Evolutionary conservation across 169 alveolate species (phyloP), one percentile per base, ranked within the genome.

Genomic region (Babesia sp.): DNA sequence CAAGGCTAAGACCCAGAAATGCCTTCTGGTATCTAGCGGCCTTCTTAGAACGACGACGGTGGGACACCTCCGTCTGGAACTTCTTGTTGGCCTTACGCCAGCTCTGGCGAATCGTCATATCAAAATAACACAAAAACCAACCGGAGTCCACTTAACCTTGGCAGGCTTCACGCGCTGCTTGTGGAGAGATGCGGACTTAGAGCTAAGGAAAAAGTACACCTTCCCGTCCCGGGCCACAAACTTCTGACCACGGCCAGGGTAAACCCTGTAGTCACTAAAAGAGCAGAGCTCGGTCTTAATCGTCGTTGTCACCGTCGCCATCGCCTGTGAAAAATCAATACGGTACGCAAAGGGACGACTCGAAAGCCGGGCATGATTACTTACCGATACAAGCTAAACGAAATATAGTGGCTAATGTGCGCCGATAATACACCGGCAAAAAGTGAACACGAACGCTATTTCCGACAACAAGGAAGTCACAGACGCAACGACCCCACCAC

Each of bases 241-340:
- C 87, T 95, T 93, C 79, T 92, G 94, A 29, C 99, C 99, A 69
- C 98, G 92, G 42, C 99, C 99, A 31, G 99, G 99, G 87, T 96
- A 97, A 71, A 97, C 94, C 91, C 98, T 95, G 94, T 93, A 95
- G 85, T 97, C 99, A 78, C 96, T 86, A 93, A 91, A 97, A 76
- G 97, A 90, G 93, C 99, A 97, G 59, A 94, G 93, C 79, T 95
- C 99, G 68, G 99, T 96, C 94, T 95, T 96, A 64, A 96, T 91
- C 53, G 94, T 91, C 41, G 94, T 91, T 41, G 90, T 91, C 41
- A 91, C 91, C 33, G 94, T 77, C 39, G 92, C 72, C 94, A 91
- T 91, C 60, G 44, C 75, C 67, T 68, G n/a, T 22, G 20, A 61
- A 41, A n/a, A 39, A 29, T 39, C 46, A 39, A 39, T 8, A 39